Conservation (phyloP, 805 yeast genomes). For the Yarrowia bubula region DNA sequence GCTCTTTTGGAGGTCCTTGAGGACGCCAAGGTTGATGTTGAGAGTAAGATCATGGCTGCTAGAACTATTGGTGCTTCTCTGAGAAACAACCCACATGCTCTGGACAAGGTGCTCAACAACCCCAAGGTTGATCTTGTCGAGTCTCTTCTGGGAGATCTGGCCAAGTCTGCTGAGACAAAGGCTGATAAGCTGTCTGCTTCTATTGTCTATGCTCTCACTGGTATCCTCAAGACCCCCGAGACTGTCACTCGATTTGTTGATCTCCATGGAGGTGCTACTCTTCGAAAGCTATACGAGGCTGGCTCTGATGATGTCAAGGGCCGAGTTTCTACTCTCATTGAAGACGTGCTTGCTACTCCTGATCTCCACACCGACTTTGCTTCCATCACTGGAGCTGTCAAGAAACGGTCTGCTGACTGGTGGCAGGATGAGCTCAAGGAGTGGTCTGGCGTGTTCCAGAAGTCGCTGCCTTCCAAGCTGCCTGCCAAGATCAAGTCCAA, state of each 20-base stretch:
- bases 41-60: slow-evolving; percentile 39
- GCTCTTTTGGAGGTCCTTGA: background rate
- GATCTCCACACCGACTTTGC: slow-evolving; percentile 14
- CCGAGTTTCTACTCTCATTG: background rate
- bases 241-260: slow-evolving; percentile 15
- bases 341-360: slow-evolving; percentile 15
- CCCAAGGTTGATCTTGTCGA: slow-evolving; percentile 3
- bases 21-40: slow-evolving; percentile 29
- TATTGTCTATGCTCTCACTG: slow-evolving; percentile 4
- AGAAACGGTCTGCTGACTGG: slow-evolving; percentile 14
- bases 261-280: background rate
- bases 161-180: background rate
- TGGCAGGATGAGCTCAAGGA: slow-evolving; percentile 22
- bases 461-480: slow-evolving; percentile 2
- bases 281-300: slow-evolving; percentile 3
- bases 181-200: slow-evolving; percentile 4
- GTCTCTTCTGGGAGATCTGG: background rate
- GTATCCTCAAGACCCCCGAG: slow-evolving; percentile 5
- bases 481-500: slow-evolving; percentile 8
- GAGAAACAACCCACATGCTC: slow-evolving; percentile 68
- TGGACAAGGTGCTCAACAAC: slow-evolving; percentile 4
- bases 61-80: slow-evolving; percentile 63
- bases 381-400: slow-evolving; percentile 7
- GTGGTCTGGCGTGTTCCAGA: slow-evolving; percentile 20
- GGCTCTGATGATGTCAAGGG: slow-evolving; percentile 16